A percentile compares a stretch with the other conserved stretches of the same genome.
Evolutionary conservation across 73 alveolate genomes (phyloP).

Genomic region (Tetrahymena malaccensis): DNA sequence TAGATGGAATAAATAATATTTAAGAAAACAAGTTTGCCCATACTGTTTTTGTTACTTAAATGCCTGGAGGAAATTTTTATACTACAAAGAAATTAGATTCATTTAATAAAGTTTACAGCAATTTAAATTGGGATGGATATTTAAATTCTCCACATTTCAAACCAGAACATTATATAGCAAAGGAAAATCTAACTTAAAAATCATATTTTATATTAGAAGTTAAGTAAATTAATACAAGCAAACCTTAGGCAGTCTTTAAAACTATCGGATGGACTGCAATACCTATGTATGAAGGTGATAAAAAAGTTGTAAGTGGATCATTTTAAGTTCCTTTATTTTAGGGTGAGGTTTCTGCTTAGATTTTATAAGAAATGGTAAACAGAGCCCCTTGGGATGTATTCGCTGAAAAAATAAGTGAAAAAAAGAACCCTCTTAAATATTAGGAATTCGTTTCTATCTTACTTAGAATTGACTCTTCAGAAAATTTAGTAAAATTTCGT

Average conservation of each 20-base stretch:
- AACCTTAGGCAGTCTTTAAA: background rate
- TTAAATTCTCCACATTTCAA: background rate
- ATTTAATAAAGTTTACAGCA: background rate
- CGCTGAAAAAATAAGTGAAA: background rate
- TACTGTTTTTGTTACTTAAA: background rate
- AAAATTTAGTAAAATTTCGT: background rate
- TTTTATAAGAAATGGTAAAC: background rate
- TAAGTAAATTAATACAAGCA: background rate
- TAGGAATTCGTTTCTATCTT: background rate
- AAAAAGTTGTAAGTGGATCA: background rate
- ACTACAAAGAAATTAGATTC: background rate
- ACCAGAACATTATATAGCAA: background rate
- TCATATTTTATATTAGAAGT: background rate
- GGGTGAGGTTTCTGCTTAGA: background rate
- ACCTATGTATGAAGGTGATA: background rate
- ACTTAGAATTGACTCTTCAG: background rate
- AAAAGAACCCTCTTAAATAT: background rate
- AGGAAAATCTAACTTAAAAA: background rate
- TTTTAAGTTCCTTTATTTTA: background rate
- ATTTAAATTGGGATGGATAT: background rate
- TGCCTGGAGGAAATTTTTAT: background rate
- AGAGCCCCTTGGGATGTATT: background rate
- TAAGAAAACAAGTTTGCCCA: background rate
- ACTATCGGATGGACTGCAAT: background rate
- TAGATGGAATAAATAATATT: background rate